These are phyloP conservation scores for Annona cherimola DNA, from an alignment of 164 flowering plant genomes.

Conservation along the genomic window DNA sequence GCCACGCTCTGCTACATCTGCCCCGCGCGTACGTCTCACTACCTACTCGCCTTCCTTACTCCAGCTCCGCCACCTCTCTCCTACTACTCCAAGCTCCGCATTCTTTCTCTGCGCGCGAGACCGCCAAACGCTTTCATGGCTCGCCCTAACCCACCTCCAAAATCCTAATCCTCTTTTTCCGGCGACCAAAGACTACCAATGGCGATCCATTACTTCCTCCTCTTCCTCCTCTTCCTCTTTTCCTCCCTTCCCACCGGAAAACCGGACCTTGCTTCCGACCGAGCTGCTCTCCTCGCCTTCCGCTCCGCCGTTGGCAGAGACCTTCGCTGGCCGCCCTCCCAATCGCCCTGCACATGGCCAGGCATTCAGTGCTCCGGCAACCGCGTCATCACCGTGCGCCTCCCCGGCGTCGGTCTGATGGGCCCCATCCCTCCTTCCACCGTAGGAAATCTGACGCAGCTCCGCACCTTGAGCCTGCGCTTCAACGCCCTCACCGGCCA, in stretches of 20 bases:
- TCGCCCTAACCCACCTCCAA: slow-evolving; percentile 29
- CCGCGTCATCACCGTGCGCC: slow-evolving; percentile 51
- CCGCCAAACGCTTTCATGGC: slow-evolving; percentile 32
- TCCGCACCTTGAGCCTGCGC: slow-evolving; percentile 64
- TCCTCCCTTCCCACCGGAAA: slow-evolving; percentile 11
- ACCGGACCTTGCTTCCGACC: slow-evolving; percentile 50
- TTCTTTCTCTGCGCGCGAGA: slow-evolving; percentile 32
- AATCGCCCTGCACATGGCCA: slow-evolving; percentile 49
- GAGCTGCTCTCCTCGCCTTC: slow-evolving; percentile 53
- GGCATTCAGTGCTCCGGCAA: slow-evolving; percentile 50
- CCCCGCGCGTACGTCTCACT: neutral
- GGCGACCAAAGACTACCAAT: slow-evolving; percentile 1
- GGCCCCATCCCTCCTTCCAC: slow-evolving; percentile 51
- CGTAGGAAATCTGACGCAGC: slow-evolving; percentile 50
- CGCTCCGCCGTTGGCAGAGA: slow-evolving; percentile 55
- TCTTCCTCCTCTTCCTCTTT: slow-evolving; percentile 10
- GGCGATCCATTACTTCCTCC: slow-evolving; percentile 12
- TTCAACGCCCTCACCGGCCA: slow-evolving; percentile 55
- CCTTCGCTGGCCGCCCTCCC: slow-evolving; percentile 45
- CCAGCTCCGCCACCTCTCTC: neutral
- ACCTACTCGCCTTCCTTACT: neutral
- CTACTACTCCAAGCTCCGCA: neutral
- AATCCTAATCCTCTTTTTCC: neutral
- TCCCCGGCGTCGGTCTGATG: slow-evolving; percentile 58
- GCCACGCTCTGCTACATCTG: neutral